phyloP scores from a whole-genome alignment of 495 filamentous ascomycete species.

The Talaromyces wortmannii region DNA sequence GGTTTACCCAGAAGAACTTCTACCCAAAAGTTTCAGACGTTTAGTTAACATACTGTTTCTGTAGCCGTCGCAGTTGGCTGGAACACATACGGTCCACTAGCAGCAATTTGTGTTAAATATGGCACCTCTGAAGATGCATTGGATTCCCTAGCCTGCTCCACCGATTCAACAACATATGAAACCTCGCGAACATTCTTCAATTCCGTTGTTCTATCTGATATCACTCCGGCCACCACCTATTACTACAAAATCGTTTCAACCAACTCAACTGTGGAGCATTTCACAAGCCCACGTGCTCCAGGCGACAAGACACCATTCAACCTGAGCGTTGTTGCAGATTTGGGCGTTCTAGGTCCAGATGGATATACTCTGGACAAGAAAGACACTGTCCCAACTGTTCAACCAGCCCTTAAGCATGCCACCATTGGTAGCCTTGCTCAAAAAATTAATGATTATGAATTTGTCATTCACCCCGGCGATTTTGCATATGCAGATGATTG shows the following conservation, averaged over 20 bases:
- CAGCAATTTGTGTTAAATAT: slow-evolving; percentile 18
- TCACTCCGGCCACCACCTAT: slow-evolving; percentile 24
- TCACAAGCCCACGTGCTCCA: slow-evolving; percentile 15
- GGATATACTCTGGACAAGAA: slow-evolving; percentile 16
- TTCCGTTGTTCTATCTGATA: slow-evolving; percentile 21
- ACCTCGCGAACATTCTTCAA: slow-evolving; percentile 32
- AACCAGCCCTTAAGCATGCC: no score
- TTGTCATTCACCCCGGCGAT: slow-evolving; percentile 21
- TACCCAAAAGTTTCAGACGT: no score
- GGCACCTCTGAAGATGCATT: slow-evolving; percentile 2
- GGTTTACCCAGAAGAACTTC: no score
- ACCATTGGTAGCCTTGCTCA: no score
- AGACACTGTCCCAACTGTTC: slow-evolving; percentile 12
- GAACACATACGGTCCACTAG: slow-evolving; percentile 22
- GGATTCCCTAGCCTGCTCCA: slow-evolving; percentile 10
- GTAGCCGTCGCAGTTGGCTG: slow-evolving; percentile 11
- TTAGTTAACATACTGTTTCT: no score
- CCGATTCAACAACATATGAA: slow-evolving; percentile 21
- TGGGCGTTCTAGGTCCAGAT: slow-evolving; percentile 26
- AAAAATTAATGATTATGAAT: slow-evolving; percentile 28
- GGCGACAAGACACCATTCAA: slow-evolving; percentile 19
- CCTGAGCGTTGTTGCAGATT: slow-evolving; percentile 24
- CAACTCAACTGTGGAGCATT: slow-evolving; percentile 11
- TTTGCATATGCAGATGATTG: slow-evolving; percentile 39
- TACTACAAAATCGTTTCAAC: slow-evolving; percentile 14